Base-by-base conservation (phyloP, 75 land plant species). In the Sequoia sempervirens region DNA sequence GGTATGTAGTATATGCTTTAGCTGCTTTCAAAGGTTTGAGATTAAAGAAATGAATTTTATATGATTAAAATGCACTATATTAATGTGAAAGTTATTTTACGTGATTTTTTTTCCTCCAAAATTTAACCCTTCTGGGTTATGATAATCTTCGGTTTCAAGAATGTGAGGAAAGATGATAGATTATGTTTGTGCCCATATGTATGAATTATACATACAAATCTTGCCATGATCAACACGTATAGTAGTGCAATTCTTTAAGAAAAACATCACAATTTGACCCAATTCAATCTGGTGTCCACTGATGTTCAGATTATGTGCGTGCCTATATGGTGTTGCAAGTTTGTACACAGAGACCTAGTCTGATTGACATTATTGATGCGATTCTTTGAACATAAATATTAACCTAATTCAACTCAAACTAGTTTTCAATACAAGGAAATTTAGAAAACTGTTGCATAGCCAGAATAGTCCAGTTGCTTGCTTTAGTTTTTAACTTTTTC, bases 1-100 rank as follows among this genome's bases (percentile, higher is more conserved):
- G 86, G 99, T 96, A 87, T 23, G 94, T 73, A 23, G 78, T 40
- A 6, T 38, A 75, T 78, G 32, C 47, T 14, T 40, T 43, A n/a
- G 41, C 20, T 75, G 66, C 8, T 61, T 37, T 32, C 23, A 32
- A 20, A 23, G 26, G 4, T 78, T 17, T 36, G 14, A 72, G 6
- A 56, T 82, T 72, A 15, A 23, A 72, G 3, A 70, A 70, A 23
- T 32, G 26, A 70, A 32, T 10, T 9, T 70, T 70, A 2, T 32
- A 26, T 78, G 4, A 11, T n/a, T 23, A 78, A 45, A 18, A 43
- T 78, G 79, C 23, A 75, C 41, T 41, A 18, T 23, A 12, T 23
- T 76, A 15, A 76, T 76, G 23, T 40, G 28, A 18, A 76, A 41
- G 28, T 76, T 78, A 78, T 4, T 10, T 8, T 10, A 12, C 26